Percentiles rank a stretch among this genome's conserved stretches.
Evolutionary conservation across 768 basidiomycete genomes (phyloP).

Genomic region (Psilocybe tampanensis): DNA sequence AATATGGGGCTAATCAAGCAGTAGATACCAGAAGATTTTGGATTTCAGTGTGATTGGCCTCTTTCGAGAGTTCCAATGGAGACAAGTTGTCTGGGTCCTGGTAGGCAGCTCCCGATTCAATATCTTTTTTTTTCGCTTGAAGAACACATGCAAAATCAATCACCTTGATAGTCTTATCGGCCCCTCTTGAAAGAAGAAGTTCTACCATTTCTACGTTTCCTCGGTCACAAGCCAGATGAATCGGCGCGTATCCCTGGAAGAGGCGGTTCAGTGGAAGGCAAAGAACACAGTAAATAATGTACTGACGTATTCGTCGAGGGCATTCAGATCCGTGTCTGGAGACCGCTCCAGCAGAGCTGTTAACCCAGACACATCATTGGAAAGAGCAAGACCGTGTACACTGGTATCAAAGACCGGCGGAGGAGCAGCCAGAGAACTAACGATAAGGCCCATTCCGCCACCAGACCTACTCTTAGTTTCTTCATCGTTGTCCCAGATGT

Average conservation of each 20-base stretch:
- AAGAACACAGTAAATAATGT: background rate
- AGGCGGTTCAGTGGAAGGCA: conserved; percentile 2
- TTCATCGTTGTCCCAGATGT: conserved; percentile 49
- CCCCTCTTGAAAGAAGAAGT: conserved; percentile 64
- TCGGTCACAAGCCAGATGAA: conserved; percentile 87
- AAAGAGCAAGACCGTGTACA: conserved; percentile 66
- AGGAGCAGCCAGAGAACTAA: conserved; percentile 61
- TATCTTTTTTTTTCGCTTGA: background rate
- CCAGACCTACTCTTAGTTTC: conserved; percentile 29
- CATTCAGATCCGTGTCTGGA: conserved; percentile 54
- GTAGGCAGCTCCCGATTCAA: background rate
- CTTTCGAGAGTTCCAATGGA: conserved; percentile 58
- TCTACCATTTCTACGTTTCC: conserved; percentile 62
- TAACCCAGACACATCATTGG: conserved; percentile 52
- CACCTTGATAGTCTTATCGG: conserved; percentile 67
- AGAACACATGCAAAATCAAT: background rate
- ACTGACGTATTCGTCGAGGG: conserved; percentile 74
- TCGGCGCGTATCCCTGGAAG: conserved; percentile 79
- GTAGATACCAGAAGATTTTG: conserved; percentile 30
- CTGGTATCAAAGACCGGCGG: conserved; percentile 31
- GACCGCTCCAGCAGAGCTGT: conserved; percentile 42
- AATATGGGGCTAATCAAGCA: conserved; percentile 16
- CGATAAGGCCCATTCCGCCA: conserved; percentile 58
- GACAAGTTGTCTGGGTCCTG: conserved; percentile 74
- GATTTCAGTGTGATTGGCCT: conserved; percentile 61